Conservation (phyloP, 202 grass and related monocot species). For the Saccharum hybrid region DNA sequence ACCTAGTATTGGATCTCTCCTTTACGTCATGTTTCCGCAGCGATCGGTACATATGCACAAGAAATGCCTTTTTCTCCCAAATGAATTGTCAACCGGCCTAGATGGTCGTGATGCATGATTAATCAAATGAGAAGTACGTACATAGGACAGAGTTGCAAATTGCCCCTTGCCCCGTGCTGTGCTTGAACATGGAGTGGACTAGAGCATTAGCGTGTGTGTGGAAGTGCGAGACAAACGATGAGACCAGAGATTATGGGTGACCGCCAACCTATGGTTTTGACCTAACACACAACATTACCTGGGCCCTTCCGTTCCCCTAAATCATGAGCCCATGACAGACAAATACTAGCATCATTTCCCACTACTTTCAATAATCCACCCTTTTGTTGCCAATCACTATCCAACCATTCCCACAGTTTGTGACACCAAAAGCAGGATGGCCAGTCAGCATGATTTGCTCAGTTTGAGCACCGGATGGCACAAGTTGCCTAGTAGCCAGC, state of each 20-base stretch:
- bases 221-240: conserved; percentile 14
- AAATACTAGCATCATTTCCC: background rate
- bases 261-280: conserved; percentile 35
- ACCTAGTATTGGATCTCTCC: background rate
- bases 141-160: background rate
- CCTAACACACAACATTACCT: conserved; percentile 29
- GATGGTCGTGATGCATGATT: background rate
- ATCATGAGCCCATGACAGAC: conserved; percentile 20
- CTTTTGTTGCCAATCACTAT: background rate
- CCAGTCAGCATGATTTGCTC: background rate
- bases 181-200: conserved; percentile 29
- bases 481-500: background rate
- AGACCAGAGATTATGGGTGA: conserved; percentile 32
- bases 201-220: conserved; percentile 13
- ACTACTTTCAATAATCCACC: background rate
- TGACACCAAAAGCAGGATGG: background rate
- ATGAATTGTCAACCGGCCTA: background rate
- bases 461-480: background rate
- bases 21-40: background rate
- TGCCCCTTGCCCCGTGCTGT: background rate
- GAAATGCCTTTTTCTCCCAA: background rate
- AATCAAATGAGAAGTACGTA: background rate
- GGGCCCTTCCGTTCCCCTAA: background rate
- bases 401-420: conserved; percentile 23
- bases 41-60: background rate